Evolutionary conservation across 2,329 filamentous ascomycete species (phyloP).

Genomic region (Pezizomycotina sp.): DNA sequence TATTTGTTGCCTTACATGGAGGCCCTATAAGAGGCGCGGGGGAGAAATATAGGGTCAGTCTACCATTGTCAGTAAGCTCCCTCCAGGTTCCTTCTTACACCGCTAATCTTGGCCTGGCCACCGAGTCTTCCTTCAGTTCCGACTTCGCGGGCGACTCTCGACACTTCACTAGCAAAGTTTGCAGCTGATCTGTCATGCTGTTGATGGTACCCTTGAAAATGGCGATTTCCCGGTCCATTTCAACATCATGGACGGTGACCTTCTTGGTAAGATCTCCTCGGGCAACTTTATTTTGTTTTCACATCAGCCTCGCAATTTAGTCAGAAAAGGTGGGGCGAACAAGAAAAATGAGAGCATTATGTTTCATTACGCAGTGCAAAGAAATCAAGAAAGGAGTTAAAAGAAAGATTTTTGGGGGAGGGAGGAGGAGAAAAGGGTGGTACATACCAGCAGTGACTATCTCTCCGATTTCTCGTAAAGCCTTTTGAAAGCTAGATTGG

Average conservation of each 20-base stretch:
- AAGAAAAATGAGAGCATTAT: neutral
- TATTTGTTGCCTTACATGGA: neutral
- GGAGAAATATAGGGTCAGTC: conserved; percentile 3
- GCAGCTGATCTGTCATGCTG: conserved; percentile 96
- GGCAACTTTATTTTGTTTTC: conserved; percentile 42
- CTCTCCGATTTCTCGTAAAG: conserved; percentile 85
- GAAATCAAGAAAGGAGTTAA: too few species aligned
- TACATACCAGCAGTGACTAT: conserved; percentile 73
- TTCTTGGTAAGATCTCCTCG: conserved; percentile 93
- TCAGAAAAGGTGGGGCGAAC: neutral
- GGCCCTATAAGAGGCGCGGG: neutral
- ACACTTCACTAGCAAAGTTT: conserved; percentile 96
- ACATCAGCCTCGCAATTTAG: neutral
- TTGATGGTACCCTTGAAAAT: conserved; percentile 98
- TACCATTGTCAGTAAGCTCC: conserved; percentile 66
- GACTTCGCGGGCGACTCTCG: conserved; percentile 82
- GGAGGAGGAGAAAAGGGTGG: too few species aligned
- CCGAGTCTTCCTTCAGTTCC: conserved; percentile 88
- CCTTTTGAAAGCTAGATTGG: conserved; percentile 98
- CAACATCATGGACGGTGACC: conserved; percentile 83
- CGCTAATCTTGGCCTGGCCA: conserved; percentile 82
- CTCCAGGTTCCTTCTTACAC: conserved; percentile 96
- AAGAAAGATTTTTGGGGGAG: too few species aligned
- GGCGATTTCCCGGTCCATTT: conserved; percentile 96
- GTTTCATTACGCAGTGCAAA: too few species aligned